These are phyloP conservation scores for Arthroderma uncinatum DNA, from an alignment of 2,329 filamentous ascomycete species.

Conservation along the genomic window DNA sequence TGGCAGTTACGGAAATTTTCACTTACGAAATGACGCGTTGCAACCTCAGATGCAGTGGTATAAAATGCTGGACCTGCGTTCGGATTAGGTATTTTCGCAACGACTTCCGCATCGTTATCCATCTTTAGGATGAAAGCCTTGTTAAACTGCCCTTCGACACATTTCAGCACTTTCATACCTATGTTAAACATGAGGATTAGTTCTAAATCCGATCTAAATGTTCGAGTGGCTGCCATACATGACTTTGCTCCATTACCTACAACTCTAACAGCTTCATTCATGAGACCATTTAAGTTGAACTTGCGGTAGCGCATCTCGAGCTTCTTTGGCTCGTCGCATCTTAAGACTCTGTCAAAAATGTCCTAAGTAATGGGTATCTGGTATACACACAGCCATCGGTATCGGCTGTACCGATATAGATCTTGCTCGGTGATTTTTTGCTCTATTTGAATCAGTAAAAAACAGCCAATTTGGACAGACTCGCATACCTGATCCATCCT, in stretches of 20 bases:
- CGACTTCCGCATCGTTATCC: conserved; percentile 22
- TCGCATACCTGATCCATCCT: no score
- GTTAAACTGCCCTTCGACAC: conserved; percentile 25
- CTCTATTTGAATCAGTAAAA: not conserved
- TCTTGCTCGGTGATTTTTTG: conserved; percentile 16
- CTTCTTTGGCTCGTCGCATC: conserved; percentile 6
- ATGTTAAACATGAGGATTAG: not conserved
- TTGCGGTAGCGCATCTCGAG: conserved; percentile 22
- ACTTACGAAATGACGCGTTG: conserved; percentile 20
- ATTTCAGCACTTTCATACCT: conserved; percentile 23
- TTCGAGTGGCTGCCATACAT: conserved; percentile 15
- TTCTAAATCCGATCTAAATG: not conserved
- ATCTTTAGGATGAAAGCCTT: conserved; percentile 28
- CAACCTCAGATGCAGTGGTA: conserved; percentile 19
- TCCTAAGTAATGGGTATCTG: not conserved
- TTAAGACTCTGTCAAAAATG: not conserved
- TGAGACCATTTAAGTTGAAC: conserved; percentile 16
- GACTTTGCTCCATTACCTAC: conserved; percentile 18
- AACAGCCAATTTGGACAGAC: no score
- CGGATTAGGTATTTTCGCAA: conserved; percentile 22
- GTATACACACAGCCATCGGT: conserved; percentile 19
- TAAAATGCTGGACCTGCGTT: conserved; percentile 18
- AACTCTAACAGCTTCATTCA: conserved; percentile 3
- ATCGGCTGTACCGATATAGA: conserved; percentile 18
- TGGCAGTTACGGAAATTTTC: not conserved